phyloP scores from a whole-genome alignment of 768 basidiomycete species.

The Pleurotus salmoneostramineus region DNA sequence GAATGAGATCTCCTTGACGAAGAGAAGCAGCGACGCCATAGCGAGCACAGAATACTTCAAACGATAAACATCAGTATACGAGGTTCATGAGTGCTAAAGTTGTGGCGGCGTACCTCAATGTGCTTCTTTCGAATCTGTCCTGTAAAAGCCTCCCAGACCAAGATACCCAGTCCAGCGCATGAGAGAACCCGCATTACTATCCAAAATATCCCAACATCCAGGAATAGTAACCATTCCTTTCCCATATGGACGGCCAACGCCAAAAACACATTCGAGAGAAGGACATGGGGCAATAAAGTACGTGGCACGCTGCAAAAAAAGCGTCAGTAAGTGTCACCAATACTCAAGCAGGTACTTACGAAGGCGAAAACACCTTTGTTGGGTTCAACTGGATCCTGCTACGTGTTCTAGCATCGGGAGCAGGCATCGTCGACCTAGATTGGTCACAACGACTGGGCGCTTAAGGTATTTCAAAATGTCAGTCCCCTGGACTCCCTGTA shows the following conservation, averaged over 20 bases:
- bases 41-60: constrained; percentile 68
- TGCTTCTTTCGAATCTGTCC: constrained; percentile 51
- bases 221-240: constrained; percentile 64
- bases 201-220: constrained; percentile 74
- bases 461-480: background rate
- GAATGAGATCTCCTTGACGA: constrained; percentile 64
- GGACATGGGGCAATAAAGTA: constrained; percentile 48
- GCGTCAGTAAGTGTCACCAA: constrained; percentile 18
- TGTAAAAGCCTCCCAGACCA: constrained; percentile 56
- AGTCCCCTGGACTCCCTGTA: no score
- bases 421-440: constrained; percentile 38
- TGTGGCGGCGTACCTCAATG: constrained; percentile 49
- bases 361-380: constrained; percentile 46
- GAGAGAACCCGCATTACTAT: constrained; percentile 69
- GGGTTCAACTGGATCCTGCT: constrained; percentile 62
- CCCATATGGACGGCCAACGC: constrained; percentile 58
- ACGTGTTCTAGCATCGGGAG: constrained; percentile 63
- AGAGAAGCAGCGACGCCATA: constrained; percentile 60
- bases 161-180: constrained; percentile 61
- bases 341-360: constrained; percentile 32
- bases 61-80: background rate
- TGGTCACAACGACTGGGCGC: background rate
- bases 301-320: constrained; percentile 43
- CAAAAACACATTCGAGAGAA: constrained; percentile 60
- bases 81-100: constrained; percentile 5